Percentiles rank a stretch among this genome's conserved stretches.
phyloP scores from a whole-genome alignment of 768 basidiomycete genomes.

The Tricholomella constricta region DNA sequence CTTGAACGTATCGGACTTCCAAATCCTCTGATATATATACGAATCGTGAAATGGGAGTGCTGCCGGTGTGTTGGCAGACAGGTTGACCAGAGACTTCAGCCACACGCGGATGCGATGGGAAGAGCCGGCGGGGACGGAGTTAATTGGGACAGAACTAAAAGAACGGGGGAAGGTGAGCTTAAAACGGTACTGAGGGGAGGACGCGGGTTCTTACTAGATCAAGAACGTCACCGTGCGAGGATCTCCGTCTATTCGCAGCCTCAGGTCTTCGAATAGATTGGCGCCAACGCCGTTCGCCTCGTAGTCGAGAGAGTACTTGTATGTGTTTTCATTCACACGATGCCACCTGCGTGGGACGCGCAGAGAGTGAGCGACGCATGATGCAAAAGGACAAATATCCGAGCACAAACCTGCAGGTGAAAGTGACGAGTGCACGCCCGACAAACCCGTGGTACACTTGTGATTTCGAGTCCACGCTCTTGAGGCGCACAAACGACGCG shows the following conservation, averaged over 20 bases:
- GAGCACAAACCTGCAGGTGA: slow-evolving; percentile 55
- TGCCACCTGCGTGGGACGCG: slow-evolving; percentile 47
- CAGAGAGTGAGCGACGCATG: not conserved
- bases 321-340: slow-evolving; percentile 42
- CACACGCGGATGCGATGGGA: slow-evolving; percentile 67
- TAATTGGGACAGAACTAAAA: slow-evolving; percentile 49
- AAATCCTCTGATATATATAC: slow-evolving; percentile 64
- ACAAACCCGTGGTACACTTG: slow-evolving; percentile 57
- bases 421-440: slow-evolving; percentile 58
- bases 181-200: slow-evolving; percentile 2
- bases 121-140: slow-evolving; percentile 55
- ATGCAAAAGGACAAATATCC: not conserved
- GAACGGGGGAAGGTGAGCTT: slow-evolving; percentile 5
- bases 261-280: slow-evolving; percentile 52
- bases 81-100: slow-evolving; percentile 50
- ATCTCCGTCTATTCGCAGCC: slow-evolving; percentile 55
- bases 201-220: slow-evolving; percentile 50
- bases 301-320: slow-evolving; percentile 62
- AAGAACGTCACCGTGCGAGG: slow-evolving; percentile 56
- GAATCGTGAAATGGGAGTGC: slow-evolving; percentile 46
- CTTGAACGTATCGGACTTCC: slow-evolving; percentile 65
- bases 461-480: slow-evolving; percentile 41
- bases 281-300: slow-evolving; percentile 64
- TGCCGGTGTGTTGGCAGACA: slow-evolving; percentile 30
- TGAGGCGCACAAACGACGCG: slow-evolving; percentile 56